phyloP scores from a whole-genome alignment of 2,329 filamentous ascomycete genomes.

The Penicillium janthinellum region DNA sequence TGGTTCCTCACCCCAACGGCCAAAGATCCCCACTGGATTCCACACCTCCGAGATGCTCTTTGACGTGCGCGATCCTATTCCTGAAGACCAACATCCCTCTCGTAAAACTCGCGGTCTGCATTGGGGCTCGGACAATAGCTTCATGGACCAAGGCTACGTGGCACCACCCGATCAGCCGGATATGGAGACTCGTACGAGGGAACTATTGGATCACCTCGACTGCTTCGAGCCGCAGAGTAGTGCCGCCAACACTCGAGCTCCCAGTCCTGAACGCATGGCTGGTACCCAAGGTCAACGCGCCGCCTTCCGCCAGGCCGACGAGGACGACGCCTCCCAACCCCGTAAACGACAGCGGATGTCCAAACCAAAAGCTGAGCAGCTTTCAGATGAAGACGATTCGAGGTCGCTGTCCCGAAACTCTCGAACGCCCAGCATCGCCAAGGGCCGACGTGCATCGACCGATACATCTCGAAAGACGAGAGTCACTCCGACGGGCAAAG shows the following conservation, averaged over 20 bases:
- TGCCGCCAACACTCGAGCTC: slow-evolving; percentile 60
- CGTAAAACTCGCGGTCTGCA: slow-evolving; percentile 52
- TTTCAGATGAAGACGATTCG: slow-evolving; percentile 38
- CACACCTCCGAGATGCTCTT: slow-evolving; percentile 45
- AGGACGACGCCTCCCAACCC: slow-evolving; percentile 30
- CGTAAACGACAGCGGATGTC: slow-evolving; percentile 36
- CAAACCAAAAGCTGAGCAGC: slow-evolving; percentile 43
- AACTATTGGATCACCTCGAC: slow-evolving; percentile 58
- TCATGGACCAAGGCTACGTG: slow-evolving; percentile 62
- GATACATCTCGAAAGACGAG: slow-evolving; percentile 41
- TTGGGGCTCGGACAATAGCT: slow-evolving; percentile 71
- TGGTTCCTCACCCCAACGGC: slow-evolving; percentile 17
- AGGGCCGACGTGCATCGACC: slow-evolving; percentile 37
- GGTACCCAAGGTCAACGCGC: slow-evolving; percentile 12
- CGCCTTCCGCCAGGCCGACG: slow-evolving; percentile 9
- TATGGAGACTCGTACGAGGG: slow-evolving; percentile 58
- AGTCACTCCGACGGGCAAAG: slow-evolving; percentile 33
- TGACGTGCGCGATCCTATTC: slow-evolving; percentile 38
- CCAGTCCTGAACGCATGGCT: slow-evolving; percentile 53
- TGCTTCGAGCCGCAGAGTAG: slow-evolving; percentile 62
- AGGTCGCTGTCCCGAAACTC: slow-evolving; percentile 51
- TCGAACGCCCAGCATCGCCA: slow-evolving; percentile 45
- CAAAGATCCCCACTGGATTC: slow-evolving; percentile 33
- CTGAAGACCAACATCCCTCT: slow-evolving; percentile 40
- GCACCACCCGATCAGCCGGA: slow-evolving; percentile 60